Evolutionary conservation across 139 green algal species (phyloP), one percentile per base, ranked within the genome.

Genomic region (Chlorella sp.): DNA sequence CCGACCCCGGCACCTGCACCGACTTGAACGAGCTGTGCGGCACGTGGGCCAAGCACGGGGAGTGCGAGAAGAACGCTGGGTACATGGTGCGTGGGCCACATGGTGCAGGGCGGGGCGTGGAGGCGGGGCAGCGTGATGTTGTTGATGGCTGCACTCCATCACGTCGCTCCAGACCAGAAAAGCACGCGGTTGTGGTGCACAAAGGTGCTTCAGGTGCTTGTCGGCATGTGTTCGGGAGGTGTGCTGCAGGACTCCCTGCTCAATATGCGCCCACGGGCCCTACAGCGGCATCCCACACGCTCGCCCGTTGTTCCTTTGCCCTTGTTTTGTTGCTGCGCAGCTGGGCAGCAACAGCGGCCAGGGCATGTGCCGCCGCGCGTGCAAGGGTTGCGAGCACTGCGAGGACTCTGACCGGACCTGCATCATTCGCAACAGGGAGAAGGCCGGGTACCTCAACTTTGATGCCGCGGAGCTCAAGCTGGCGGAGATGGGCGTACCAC

Each of bases 41-140:
- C 32, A 67, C 26, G 5, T 77, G 72, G 72, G 49, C 63, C 1
- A 33, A n/a, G 1, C 30, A 35, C 17, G 72, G 72, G 2, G 64
- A 77, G 64, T 77, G 72, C 31, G 32, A 36, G 23, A 72, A 77
- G 64, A 77, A 77, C 31, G 10, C 31, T 24, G 49, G 22, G n/a
- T 77, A 72, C 64, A 72, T 77, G 72, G n/a, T n/a, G n/a, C n/a
- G n/a, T n/a, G n/a, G n/a, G n/a, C n/a, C n/a, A n/a, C n/a, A n/a
- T n/a, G n/a, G n/a, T n/a, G n/a, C n/a, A n/a, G n/a, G n/a, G n/a
- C n/a, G n/a, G n/a, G n/a, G n/a, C n/a, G n/a, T n/a, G n/a, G n/a
- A n/a, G n/a, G n/a, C n/a, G n/a, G n/a, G n/a, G n/a, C n/a, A n/a
- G n/a, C n/a, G n/a, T n/a, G n/a, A n/a, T n/a, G n/a, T n/a, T n/a